Percentiles rank a stretch among this genome's conserved stretches.
Evolutionary conservation across 257 asterid species (phyloP).

Genomic region (Nicotiana obtusifolia): DNA sequence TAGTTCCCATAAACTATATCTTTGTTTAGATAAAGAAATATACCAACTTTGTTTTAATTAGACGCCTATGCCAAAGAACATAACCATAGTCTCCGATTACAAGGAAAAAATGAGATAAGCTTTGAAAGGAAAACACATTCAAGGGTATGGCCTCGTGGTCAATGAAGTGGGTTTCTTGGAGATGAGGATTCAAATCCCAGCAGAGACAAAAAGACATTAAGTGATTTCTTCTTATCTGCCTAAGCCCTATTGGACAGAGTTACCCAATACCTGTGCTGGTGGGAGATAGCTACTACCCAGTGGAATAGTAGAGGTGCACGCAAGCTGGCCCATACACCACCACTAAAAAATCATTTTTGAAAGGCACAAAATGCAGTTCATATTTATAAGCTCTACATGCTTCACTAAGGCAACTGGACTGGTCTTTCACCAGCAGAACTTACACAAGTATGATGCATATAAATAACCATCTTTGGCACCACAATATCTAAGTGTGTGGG

Average conservation of each 20-base stretch:
- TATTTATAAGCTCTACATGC: not conserved
- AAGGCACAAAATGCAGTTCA: not conserved
- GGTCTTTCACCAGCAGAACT: not conserved
- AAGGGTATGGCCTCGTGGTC: not conserved
- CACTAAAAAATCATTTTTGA: not conserved
- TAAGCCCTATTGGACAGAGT: not conserved
- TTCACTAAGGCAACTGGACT: not conserved
- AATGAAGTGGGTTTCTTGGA: not conserved
- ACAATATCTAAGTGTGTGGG: not conserved
- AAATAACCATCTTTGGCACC: not conserved
- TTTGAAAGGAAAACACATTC: not conserved
- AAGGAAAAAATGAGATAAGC: not conserved
- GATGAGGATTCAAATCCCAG: not conserved
- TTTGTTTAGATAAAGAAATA: not conserved
- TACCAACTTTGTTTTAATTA: not conserved
- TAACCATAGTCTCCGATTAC: not conserved
- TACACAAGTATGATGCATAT: not conserved
- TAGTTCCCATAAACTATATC: not conserved
- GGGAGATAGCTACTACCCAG: not conserved
- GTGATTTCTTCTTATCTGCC: not conserved
- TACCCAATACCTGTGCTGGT: not conserved
- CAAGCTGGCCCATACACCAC: not conserved
- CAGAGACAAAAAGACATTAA: not conserved
- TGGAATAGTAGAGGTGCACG: not conserved
- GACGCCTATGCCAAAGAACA: not conserved